These are phyloP conservation scores for Metarhizium album DNA, from an alignment of 2,329 filamentous ascomycete species.

Conservation along the genomic window DNA sequence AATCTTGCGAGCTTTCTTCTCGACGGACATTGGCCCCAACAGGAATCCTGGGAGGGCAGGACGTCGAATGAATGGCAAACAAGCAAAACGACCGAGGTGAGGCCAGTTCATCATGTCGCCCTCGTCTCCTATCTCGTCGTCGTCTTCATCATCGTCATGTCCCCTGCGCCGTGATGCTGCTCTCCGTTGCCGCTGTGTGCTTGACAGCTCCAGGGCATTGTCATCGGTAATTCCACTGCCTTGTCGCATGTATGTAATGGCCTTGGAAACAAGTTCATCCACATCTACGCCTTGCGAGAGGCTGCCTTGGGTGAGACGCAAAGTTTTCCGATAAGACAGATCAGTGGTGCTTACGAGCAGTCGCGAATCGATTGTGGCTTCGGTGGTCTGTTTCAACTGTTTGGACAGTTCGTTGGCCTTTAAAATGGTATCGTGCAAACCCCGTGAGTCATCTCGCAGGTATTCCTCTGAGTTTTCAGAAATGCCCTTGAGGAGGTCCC, in stretches of 20 bases:
- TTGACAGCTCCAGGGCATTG: conserved; percentile 37
- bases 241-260: conserved; percentile 74
- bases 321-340: conserved; percentile 66
- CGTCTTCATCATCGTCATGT: conserved; percentile 36
- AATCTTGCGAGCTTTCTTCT: conserved; percentile 67
- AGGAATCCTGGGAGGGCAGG: conserved; percentile 76
- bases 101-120: conserved; percentile 81
- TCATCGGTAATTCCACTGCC: conserved; percentile 46
- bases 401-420: conserved; percentile 55
- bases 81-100: conserved; percentile 67
- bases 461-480: conserved; percentile 66
- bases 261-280: conserved; percentile 86
- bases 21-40: conserved; percentile 76
- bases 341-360: conserved; percentile 74
- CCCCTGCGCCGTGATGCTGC: conserved; percentile 15
- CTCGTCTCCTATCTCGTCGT: conserved; percentile 55
- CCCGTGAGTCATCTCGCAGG: conserved; percentile 52
- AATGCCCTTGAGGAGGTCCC: conserved; percentile 50
- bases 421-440: conserved; percentile 54
- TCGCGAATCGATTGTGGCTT: conserved; percentile 85
- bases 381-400: conserved; percentile 74
- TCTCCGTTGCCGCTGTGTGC: conserved; percentile 36
- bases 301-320: conserved; percentile 63
- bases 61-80: conserved; percentile 59
- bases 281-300: conserved; percentile 68